A percentile compares a stretch with the other conserved stretches of the same genome.
phyloP scores from a whole-genome alignment of 1,139 yeast genomes.

The Cylindricascospora bacillispora region DNA sequence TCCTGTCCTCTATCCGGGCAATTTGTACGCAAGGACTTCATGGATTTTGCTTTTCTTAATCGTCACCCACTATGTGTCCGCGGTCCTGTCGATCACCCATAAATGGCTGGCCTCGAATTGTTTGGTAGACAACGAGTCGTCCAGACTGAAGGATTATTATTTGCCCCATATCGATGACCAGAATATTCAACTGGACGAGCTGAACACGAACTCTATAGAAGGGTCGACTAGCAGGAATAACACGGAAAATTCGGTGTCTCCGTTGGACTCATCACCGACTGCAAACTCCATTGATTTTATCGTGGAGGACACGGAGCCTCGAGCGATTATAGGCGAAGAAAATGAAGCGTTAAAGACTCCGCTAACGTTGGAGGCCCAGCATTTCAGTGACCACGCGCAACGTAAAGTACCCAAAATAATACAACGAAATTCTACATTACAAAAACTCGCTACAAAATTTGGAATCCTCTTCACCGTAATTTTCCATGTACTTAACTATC shows the following conservation, averaged over 20 bases:
- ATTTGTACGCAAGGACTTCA: slow-evolving; percentile 58
- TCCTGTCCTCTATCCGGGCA: slow-evolving; percentile 61
- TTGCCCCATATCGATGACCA: too few relatives aligned
- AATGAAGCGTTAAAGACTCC: too few relatives aligned
- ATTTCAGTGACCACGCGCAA: slow-evolving; percentile 3
- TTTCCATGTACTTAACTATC: slow-evolving; percentile 49
- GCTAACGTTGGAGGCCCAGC: slow-evolving; percentile 2
- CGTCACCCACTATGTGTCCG: slow-evolving; percentile 40
- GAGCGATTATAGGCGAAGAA: too few relatives aligned
- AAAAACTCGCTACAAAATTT: slow-evolving; percentile 26
- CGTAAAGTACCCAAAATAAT: slow-evolving; percentile 22
- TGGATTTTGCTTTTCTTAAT: slow-evolving; percentile 44
- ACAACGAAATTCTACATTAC: slow-evolving; percentile 25
- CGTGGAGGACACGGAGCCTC: too few relatives aligned
- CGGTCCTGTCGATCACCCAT: slow-evolving; percentile 33
- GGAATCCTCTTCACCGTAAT: slow-evolving; percentile 30
- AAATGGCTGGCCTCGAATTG: slow-evolving; percentile 29
- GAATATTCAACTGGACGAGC: too few relatives aligned
- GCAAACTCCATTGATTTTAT: too few relatives aligned
- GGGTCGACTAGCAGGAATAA: too few relatives aligned
- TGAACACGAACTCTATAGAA: too few relatives aligned
- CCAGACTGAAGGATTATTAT: too few relatives aligned
- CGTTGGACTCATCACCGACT: too few relatives aligned
- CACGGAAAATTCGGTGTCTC: too few relatives aligned
- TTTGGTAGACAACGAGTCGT: too few relatives aligned